Conservation (phyloP, 2,329 filamentous ascomycete genomes). For the Xylariaceae sp. region DNA sequence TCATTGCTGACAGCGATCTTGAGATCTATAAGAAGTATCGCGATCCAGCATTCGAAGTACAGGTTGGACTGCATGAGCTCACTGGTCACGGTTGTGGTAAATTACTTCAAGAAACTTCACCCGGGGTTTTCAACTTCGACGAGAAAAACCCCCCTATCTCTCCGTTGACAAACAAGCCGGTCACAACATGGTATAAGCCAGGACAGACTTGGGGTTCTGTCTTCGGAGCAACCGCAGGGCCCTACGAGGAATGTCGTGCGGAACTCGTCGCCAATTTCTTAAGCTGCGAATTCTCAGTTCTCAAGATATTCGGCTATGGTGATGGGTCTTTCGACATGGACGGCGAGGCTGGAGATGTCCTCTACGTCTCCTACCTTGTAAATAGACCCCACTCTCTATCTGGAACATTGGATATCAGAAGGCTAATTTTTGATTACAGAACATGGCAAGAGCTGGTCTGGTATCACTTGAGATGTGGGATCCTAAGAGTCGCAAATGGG, state of each 20-base stretch:
- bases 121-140: slow-evolving; percentile 86
- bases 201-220: slow-evolving; percentile 93
- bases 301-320: slow-evolving; percentile 89
- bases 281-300: slow-evolving; percentile 78
- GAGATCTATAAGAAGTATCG: slow-evolving; percentile 77
- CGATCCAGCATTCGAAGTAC: slow-evolving; percentile 87
- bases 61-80: slow-evolving; percentile 91
- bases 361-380: slow-evolving; percentile 85
- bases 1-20: slow-evolving; percentile 76
- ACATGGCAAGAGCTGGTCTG: slow-evolving; percentile 91
- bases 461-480: slow-evolving; percentile 92
- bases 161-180: slow-evolving; percentile 71
- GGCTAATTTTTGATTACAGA: too few relatives aligned
- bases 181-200: slow-evolving; percentile 87
- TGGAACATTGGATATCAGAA: too few relatives aligned
- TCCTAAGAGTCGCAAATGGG: slow-evolving; percentile 85
- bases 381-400: too few relatives aligned
- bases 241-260: slow-evolving; percentile 91
- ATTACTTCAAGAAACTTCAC: slow-evolving; percentile 80
- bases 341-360: slow-evolving; percentile 75
- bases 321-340: slow-evolving; percentile 70
- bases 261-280: slow-evolving; percentile 92
- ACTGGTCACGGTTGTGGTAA: slow-evolving; percentile 87
- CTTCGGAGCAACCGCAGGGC: slow-evolving; percentile 81
- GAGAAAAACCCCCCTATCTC: slow-evolving; percentile 73